phyloP scores from a whole-genome alignment of 1,284 basidiomycete species.

The Ustilago nuda region DNA sequence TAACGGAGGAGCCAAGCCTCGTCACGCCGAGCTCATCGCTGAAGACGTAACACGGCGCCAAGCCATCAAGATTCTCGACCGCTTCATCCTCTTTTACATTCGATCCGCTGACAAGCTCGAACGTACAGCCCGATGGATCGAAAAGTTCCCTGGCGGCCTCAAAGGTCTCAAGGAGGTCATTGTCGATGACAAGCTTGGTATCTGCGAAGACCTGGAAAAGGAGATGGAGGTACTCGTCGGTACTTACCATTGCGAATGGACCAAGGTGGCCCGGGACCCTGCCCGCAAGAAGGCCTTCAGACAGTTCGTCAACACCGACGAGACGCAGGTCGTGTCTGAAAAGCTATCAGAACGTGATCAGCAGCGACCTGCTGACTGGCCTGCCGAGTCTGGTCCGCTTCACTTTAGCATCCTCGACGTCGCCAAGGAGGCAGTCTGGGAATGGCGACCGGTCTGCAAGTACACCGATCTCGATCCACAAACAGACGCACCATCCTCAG shows the following conservation, averaged over 20 bases:
- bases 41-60: constrained; percentile 64
- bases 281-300: constrained; percentile 75
- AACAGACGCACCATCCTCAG: constrained; percentile 72
- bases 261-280: constrained; percentile 75
- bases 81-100: constrained; percentile 79
- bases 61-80: constrained; percentile 76
- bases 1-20: constrained; percentile 79
- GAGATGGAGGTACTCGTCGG: constrained; percentile 78
- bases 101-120: constrained; percentile 74
- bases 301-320: constrained; percentile 78
- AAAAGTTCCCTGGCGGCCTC: constrained; percentile 78
- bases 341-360: constrained; percentile 77
- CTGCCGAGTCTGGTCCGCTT: constrained; percentile 74
- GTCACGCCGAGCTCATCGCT: constrained; percentile 74
- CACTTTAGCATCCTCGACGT: constrained; percentile 72
- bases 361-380: constrained; percentile 78
- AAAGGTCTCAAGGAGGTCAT: constrained; percentile 77
- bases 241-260: constrained; percentile 81
- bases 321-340: constrained; percentile 74
- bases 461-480: constrained; percentile 74
- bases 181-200: constrained; percentile 80
- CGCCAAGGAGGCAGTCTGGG: constrained; percentile 74
- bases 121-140: constrained; percentile 82
- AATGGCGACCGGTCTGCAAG: constrained; percentile 75
- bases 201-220: constrained; percentile 79